Base-by-base conservation (phyloP, 192 early-diverging fungal genomes). In the Backusella australiensis region DNA sequence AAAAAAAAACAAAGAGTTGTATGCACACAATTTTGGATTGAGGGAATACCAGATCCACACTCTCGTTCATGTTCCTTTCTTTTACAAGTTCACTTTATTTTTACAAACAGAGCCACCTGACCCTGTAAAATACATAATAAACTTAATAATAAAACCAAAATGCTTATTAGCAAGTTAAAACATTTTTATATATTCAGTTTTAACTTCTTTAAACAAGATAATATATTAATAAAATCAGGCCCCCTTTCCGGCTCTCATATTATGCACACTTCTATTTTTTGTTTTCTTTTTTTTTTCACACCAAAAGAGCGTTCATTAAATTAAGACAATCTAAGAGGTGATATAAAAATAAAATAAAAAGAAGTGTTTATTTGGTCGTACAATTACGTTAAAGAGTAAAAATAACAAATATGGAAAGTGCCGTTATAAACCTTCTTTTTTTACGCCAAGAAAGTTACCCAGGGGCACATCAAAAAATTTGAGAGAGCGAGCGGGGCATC, bases 261-360 rank as follows among this genome's bases (percentile, higher is more conserved):
- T 59, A 23, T 26, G 11, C 52, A 53, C 53, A 9, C 7, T 59
- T 59, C 53, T 59, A 59, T 59, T 49, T 49, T 49, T 49, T 49
- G 46, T 49, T 49, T 49, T n/a, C 46, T 26, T 59, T 59, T 59
- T 59, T 59, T 53, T 59, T 59, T 59, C 53, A 59, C 56, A 63
- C 26, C 56, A 63, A 63, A 29, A 63, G 53, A 63, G 56, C 56
- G 56, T 63, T 63, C 56, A 63, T 63, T 63, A 12, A 63, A 63
- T 63, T 63, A 29, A 29, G 11, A 0, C 29, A 63, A 63, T 26
- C 23, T 53, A 53, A 53, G 52, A 53, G n/a, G 52, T 32, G 32
- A 53, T 21, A 53, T 21, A 53, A 53, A 53, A 21, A 53, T 21
- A 21, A 53, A 53, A 53, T 32, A 53, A 53, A 63, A 26, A 63